Evolutionary conservation across 2,329 filamentous ascomycete genomes (phyloP), one percentile per base, ranked within the genome.

Genomic region (Aureobasidium pullulans): DNA sequence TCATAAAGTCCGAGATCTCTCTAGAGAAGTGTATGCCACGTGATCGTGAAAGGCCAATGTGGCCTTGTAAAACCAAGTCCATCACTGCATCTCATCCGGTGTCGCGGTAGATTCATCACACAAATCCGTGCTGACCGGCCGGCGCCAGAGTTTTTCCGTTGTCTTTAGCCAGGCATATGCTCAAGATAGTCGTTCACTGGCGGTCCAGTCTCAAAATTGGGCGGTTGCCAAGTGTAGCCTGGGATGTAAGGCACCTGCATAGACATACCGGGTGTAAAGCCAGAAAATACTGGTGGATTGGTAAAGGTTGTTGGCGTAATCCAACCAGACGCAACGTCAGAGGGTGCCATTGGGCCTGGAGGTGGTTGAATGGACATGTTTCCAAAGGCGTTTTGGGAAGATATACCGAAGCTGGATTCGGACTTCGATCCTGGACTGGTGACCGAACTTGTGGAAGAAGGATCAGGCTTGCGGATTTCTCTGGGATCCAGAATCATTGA

Each of bases 401-500:
- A 15, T 9, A 40, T 16, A 23, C 54, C 54, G n/a, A 48, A 47
- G 11, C 8, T 32, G 9, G 54, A 32, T 6, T 23, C 36, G 6
- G 43, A 19, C 11, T 7, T n/a, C 13, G 43, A 48, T n/a, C 10
- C 34, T 19, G 54, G 32, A 39, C 32, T 39, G 8, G 40, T 28
- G 32, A 47, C 16, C 3, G 32, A 16, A 19, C 23, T 47, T 6
- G 23, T 48, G 9, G 13, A 11, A 37, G 32, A n/a, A 46, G 10
- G 19, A 11, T 32, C 19, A 1, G 32, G 40, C 23, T n/a, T 52
- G 39, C 46, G 46, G 3, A 59, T 52, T 8, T 59, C 57, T 13
- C 15, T 36, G 4, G 57, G 47, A n/a, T 59, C 57, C 8, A 59
- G 37, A 15, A 59, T 36, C 59, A 60, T 56, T 37, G 42, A 43